phyloP scores from a whole-genome alignment of 371 early-diverging fungal genomes.

The Mortierella sp. region DNA sequence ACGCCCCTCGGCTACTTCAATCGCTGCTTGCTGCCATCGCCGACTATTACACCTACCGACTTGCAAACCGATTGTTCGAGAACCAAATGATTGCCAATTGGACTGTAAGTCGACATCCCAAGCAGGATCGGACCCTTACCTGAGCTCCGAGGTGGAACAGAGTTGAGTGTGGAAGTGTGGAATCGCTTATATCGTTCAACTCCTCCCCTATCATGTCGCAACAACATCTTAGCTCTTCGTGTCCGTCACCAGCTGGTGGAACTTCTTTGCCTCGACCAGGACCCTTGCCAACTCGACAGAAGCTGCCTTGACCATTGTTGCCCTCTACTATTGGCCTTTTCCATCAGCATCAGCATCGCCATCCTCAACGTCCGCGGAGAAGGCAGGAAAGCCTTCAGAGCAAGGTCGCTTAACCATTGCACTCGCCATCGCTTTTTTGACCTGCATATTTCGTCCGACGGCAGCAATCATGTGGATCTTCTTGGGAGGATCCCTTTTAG shows the following conservation, averaged over 20 bases:
- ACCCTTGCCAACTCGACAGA: constrained; percentile 82
- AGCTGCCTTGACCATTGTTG: constrained; percentile 69
- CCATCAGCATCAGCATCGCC: constrained; percentile 15
- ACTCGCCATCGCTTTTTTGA: constrained; percentile 74
- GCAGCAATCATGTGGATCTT: constrained; percentile 85
- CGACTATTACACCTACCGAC: constrained; percentile 78
- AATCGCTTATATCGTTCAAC: too few relatives aligned
- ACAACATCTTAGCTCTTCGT: constrained; percentile 83
- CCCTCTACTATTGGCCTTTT: constrained; percentile 82
- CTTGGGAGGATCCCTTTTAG: constrained; percentile 67
- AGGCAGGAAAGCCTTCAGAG: not conserved
- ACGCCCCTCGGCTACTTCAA: constrained; percentile 79
- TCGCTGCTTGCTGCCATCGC: constrained; percentile 75
- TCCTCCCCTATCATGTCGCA: too few relatives aligned
- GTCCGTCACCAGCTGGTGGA: constrained; percentile 84
- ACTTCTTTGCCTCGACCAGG: constrained; percentile 79
- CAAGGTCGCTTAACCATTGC: constrained; percentile 45
- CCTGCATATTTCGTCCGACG: constrained; percentile 89
- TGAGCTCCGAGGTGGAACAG: not conserved
- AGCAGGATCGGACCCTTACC: too few relatives aligned
- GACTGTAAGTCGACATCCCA: constrained; percentile 61
- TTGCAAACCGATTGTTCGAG: constrained; percentile 71
- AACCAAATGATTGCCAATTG: constrained; percentile 60
- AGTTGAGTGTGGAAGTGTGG: too few relatives aligned
- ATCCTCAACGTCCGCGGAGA: not conserved